Base-by-base conservation (phyloP, 2,329 filamentous ascomycete genomes). In the Neocatenulostroma microsporum region DNA sequence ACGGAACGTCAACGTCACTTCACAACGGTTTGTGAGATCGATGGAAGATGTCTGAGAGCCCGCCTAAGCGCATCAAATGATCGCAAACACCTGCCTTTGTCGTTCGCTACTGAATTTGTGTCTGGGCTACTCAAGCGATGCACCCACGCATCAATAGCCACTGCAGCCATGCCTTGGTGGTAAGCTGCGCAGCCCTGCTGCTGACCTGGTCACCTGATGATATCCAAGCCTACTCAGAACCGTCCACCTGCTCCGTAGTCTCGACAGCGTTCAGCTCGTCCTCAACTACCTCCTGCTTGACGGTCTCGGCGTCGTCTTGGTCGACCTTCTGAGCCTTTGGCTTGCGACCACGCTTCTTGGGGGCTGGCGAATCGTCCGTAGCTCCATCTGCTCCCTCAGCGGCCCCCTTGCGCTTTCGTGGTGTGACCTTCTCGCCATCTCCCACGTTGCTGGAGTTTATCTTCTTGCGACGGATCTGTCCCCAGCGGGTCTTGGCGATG, bases 381-480 rank as follows among this genome's bases (percentile, higher is more conserved):
- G 34, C 26, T 10, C 37, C 32, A n/a, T 39, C 37, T 10, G 6
- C 40, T 10, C 20, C 36, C 21, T 15, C 19, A 11, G 34, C 35
- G 8, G 32, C 30, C 12, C 27, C 39, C 29, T 41, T 48, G 23
- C 39, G 29, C 36, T 51, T 51, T 41, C 44, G 47, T 23, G 30
- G 41, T 26, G 44, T 41, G 10, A 34, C 9, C 35, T 46, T 44
- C 30, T 20, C 24, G 11, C 32, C 37, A 12, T 24, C 14, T 24
- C 37, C 25, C n/a, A 31, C 7, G 17, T 0, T 18, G 4, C n/a
- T 17, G 19, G 11, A 15, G 9, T 31, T 36, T 39, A 50, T 50
- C 39, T 53, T 54, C 44, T 51, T 47, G 39, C 40, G 40, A 26
- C 42, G 47, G 40, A 50, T 53, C 26, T 51, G 41, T 25, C 30